Percentiles rank a stretch among this genome's conserved stretches.
Evolutionary conservation across 2,329 filamentous ascomycete genomes (phyloP).

Genomic region (Aspergillus cejpii): DNA sequence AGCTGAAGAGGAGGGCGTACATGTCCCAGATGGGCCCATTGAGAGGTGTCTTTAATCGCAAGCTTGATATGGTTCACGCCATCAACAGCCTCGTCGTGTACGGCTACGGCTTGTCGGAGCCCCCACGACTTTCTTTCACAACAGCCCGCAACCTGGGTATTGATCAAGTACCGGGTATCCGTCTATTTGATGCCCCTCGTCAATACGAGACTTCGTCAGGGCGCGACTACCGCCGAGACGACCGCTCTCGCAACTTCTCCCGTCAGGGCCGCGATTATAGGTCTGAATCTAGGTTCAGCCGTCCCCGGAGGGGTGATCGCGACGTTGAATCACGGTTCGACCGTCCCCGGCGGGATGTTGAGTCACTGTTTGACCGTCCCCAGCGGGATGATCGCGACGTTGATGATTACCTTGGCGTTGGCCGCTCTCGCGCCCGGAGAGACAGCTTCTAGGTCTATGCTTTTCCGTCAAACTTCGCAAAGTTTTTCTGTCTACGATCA

Average conservation of each 20-base stretch:
- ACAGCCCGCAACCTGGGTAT: constrained; percentile 29
- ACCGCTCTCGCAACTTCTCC: neutral
- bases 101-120: constrained; percentile 42
- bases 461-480: neutral
- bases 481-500: neutral
- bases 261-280: neutral
- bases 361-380: neutral
- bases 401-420: neutral
- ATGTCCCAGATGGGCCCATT: constrained; percentile 20
- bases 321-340: neutral
- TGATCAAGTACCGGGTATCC: constrained; percentile 21
- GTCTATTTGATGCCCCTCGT: constrained; percentile 6
- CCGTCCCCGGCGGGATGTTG: neutral
- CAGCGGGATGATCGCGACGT: neutral
- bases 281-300: neutral
- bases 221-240: neutral
- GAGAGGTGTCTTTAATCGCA: constrained; percentile 25
- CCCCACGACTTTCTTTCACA: constrained; percentile 28
- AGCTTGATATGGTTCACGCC: constrained; percentile 37
- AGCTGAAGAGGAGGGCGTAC: constrained; percentile 28
- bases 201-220: neutral
- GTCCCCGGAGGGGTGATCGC: neutral
- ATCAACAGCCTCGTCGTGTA: constrained; percentile 43
- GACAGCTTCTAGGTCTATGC: neutral
- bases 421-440: neutral